Evolutionary conservation across 164 flowering plant species (phyloP).

Genomic region (Brasenia schreberi): DNA sequence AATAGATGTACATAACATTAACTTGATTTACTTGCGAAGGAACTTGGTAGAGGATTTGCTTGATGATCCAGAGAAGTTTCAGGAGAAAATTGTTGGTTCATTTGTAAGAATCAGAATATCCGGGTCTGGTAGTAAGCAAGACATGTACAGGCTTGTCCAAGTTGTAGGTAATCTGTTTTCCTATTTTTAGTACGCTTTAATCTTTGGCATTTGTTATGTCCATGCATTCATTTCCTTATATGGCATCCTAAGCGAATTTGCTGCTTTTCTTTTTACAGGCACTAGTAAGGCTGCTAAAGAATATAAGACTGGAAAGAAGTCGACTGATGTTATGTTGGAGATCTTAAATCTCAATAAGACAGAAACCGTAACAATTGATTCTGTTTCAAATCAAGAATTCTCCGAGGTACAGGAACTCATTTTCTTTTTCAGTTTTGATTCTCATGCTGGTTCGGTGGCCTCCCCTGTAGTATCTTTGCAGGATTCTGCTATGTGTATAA

Average conservation of each 20-base stretch:
- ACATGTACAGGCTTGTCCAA: constrained; percentile 90
- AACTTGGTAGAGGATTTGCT: constrained; percentile 70
- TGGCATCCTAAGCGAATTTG: not conserved
- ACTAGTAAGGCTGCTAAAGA: constrained; percentile 59
- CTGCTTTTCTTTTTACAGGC: constrained; percentile 28
- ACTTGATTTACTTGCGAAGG: constrained; percentile 67
- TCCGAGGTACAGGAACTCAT: constrained; percentile 48
- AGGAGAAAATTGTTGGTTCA: constrained; percentile 65
- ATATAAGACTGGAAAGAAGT: constrained; percentile 75
- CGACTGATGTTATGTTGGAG: constrained; percentile 55
- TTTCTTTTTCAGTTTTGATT: not conserved
- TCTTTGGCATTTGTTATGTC: not conserved
- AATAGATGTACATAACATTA: constrained; percentile 79
- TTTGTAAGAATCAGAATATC: constrained; percentile 87
- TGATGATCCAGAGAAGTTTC: constrained; percentile 56
- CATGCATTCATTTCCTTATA: not conserved
- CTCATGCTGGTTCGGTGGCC: no score
- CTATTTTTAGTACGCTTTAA: not conserved
- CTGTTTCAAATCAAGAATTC: constrained; percentile 86
- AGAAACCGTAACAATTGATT: constrained; percentile 64
- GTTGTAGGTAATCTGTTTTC: constrained; percentile 48
- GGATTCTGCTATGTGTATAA: constrained; percentile 2
- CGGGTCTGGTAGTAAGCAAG: constrained; percentile 76
- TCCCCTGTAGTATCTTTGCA: no score
- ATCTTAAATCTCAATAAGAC: constrained; percentile 75